Percentiles rank a stretch among this genome's conserved stretches.
Evolutionary conservation across 306 rosid species (phyloP).

Genomic region (Pterocarpus santalinus): DNA sequence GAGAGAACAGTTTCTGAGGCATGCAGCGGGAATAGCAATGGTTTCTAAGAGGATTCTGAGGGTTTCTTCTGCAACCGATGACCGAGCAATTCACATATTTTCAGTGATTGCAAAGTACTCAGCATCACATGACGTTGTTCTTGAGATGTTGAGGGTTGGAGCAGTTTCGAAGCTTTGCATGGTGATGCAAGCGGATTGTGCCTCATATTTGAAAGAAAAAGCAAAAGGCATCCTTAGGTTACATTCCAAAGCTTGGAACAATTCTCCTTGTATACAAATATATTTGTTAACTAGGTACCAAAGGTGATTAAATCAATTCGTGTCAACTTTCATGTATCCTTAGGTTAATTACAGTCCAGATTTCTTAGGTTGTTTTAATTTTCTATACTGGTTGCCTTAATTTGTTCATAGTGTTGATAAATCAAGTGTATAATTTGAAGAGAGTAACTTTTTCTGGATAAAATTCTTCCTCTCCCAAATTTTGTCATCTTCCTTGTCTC

Average conservation of each 20-base stretch:
- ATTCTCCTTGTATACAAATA: slow-evolving; percentile 75
- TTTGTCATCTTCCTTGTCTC: no score
- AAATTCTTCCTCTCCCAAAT: neutral
- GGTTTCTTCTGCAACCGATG: slow-evolving; percentile 70
- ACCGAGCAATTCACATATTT: slow-evolving; percentile 61
- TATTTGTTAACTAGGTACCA: slow-evolving; percentile 74
- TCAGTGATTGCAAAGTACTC: slow-evolving; percentile 61
- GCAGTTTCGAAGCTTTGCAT: slow-evolving; percentile 87
- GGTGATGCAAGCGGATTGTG: slow-evolving; percentile 82
- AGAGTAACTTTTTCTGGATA: neutral
- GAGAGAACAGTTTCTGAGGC: slow-evolving; percentile 64
- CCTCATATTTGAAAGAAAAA: slow-evolving; percentile 66
- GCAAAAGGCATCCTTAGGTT: slow-evolving; percentile 66
- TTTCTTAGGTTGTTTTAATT: neutral
- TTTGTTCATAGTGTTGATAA: neutral
- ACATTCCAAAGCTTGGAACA: slow-evolving; percentile 73
- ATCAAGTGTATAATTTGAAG: slow-evolving; percentile 6
- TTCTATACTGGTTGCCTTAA: neutral
- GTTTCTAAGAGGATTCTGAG: slow-evolving; percentile 71
- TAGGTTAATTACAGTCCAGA: neutral
- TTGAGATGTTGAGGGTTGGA: slow-evolving; percentile 83
- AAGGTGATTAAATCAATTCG: slow-evolving; percentile 36
- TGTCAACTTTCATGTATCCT: neutral
- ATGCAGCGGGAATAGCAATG: slow-evolving; percentile 74
- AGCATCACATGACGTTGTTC: slow-evolving; percentile 52